Percentiles rank a stretch among this genome's conserved stretches.
Conservation (phyloP, 179 eudicot species). For the Vitellaria paradoxa region DNA sequence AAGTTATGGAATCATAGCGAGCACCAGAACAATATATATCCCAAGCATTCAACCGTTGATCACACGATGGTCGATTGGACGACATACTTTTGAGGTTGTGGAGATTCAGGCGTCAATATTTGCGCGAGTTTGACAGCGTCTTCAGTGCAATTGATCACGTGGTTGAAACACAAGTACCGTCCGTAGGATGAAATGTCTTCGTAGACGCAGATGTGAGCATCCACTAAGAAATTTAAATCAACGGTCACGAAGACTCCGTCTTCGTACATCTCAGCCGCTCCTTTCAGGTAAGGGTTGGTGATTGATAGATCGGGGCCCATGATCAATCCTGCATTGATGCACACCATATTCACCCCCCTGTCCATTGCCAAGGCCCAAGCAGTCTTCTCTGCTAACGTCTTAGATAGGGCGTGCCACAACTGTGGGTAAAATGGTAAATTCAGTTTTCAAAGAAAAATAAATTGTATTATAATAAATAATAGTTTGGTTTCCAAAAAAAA, state of each 20-base stretch:
- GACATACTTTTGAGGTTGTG: constrained; percentile 36
- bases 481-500: too few species aligned
- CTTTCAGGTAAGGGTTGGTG: constrained; percentile 53
- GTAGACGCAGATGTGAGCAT: constrained; percentile 44
- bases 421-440: constrained; percentile 11
- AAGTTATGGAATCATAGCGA: not conserved
- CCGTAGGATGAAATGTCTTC: constrained; percentile 62
- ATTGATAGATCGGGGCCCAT: constrained; percentile 38
- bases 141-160: constrained; percentile 39
- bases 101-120: constrained; percentile 30
- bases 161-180: constrained; percentile 59
- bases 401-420: constrained; percentile 64
- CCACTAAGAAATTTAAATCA: constrained; percentile 44
- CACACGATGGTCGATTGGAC: not conserved
- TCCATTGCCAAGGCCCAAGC: constrained; percentile 77
- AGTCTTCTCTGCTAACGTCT: constrained; percentile 58
- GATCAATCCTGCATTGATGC: constrained; percentile 42
- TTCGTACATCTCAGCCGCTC: constrained; percentile 76
- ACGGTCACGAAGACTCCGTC: constrained; percentile 59
- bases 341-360: constrained; percentile 52
- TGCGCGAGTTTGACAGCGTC: constrained; percentile 46
- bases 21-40: not conserved
- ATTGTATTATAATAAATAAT: too few species aligned
- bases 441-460: not conserved
- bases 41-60: not conserved